Base-by-base conservation (phyloP, 805 yeast genomes). In the Cyberlindnera meyerae region DNA sequence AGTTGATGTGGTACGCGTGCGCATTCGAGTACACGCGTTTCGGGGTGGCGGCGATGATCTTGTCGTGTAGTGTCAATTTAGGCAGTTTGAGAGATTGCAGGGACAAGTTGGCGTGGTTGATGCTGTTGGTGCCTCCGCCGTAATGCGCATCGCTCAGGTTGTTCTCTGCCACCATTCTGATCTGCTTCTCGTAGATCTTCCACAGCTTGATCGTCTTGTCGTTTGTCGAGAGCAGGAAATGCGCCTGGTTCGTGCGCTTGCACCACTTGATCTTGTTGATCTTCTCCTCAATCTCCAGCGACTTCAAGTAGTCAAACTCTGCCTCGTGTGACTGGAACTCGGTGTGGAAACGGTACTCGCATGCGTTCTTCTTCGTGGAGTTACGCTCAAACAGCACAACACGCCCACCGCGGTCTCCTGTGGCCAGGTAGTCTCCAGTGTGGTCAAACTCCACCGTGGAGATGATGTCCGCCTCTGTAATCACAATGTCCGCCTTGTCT, bases 321-420 rank as follows among this genome's bases (percentile, higher is more conserved):
- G 97, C 97, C 63, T 93, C 99, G 64, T 93, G 99, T 58, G 88
- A 77, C 68, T 93, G 99, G 63, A 93, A 93, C 61, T 93, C 99
- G 15, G 97, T 93, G 56, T 85, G 82, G 64, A 93, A 93, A 55
- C 87, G 79, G 66, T 93, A 94, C 62, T 94, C 98, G 62, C 97
- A 89, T 34, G 70, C 73, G 53, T 73, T 82, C 61, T 79, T 77
- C 54, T 78, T 78, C 48, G 66, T 63, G 48, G 75, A 80, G 60
- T 86, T 88, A 52, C 97, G 75, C 62, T 93, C 97, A 62, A 93
- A 93, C 36, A 93, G 63, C 12, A 93, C 99, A 28, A 93, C 97
- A 47, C 99, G 75, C 20, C 99, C 99, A 37, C 99, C 99, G 57
- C 89, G 80, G 65, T 93, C 99, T 44, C 99, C 99, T 2, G 98